Conservation (phyloP, 2,329 filamentous ascomycete species). For the Zarea fungicola region DNA sequence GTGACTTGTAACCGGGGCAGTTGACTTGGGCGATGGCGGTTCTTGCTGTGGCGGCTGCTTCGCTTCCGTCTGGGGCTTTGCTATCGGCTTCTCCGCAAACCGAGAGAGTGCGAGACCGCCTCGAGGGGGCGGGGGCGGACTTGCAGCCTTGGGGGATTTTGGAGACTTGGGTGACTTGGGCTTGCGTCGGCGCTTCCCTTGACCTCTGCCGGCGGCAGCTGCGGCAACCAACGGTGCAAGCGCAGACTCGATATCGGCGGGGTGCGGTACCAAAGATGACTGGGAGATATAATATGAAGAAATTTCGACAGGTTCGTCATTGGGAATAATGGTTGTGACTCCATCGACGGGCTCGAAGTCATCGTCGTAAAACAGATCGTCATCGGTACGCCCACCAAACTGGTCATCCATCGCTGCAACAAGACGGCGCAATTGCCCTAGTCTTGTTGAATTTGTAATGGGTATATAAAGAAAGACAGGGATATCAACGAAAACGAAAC, state of each 20-base stretch:
- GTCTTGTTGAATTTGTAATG: too few relatives aligned
- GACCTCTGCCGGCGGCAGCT: slow-evolving; percentile 9
- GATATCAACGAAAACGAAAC: background rate
- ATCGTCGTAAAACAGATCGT: slow-evolving; percentile 58
- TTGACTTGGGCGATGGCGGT: background rate
- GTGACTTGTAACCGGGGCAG: slow-evolving; percentile 1
- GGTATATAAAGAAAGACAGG: background rate
- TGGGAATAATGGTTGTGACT: slow-evolving; percentile 22
- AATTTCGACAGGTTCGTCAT: slow-evolving; percentile 4
- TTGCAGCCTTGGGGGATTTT: too few relatives aligned
- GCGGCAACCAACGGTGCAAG: slow-evolving; percentile 7
- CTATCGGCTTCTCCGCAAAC: slow-evolving; percentile 28
- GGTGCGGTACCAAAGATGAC: background rate
- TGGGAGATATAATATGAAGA: slow-evolving; percentile 7
- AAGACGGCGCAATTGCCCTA: background rate
- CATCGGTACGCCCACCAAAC: slow-evolving; percentile 56
- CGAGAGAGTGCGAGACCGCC: slow-evolving; percentile 27
- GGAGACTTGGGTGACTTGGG: slow-evolving; percentile 5
- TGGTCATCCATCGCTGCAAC: slow-evolving; percentile 49
- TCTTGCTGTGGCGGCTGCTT: slow-evolving; percentile 1
- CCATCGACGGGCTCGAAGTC: slow-evolving; percentile 53
- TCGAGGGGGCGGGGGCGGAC: slow-evolving; percentile 16
- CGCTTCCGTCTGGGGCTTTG: background rate
- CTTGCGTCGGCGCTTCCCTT: slow-evolving; percentile 7
- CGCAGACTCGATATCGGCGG: slow-evolving; percentile 7